Evolutionary conservation across 345 rosid genomes (phyloP).

Genomic region (Firmiana major): DNA sequence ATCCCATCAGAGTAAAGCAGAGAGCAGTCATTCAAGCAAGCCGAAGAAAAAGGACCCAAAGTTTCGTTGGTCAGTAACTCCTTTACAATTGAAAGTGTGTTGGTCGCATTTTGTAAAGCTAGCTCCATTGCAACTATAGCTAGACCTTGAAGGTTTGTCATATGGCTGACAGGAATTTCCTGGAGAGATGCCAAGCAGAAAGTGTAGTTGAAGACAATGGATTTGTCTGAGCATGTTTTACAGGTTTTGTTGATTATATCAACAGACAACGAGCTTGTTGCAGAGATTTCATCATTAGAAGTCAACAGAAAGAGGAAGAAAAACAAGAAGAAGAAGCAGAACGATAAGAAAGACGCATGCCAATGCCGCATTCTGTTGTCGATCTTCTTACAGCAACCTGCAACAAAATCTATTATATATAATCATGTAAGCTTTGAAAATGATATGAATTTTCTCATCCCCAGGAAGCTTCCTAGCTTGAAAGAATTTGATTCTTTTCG

Average conservation of each 20-base stretch:
- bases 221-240: conserved; percentile 34
- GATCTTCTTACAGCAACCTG: background rate
- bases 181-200: conserved; percentile 45
- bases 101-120: conserved; percentile 52
- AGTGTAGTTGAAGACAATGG: conserved; percentile 29
- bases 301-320: conserved; percentile 12
- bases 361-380: conserved; percentile 9
- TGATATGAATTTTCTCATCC: background rate
- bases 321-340: conserved; percentile 1
- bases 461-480: conserved; percentile 1
- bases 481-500: background rate
- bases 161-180: conserved; percentile 39
- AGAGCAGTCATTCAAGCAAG: conserved; percentile 47
- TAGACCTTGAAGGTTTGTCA: conserved; percentile 48
- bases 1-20: conserved; percentile 39
- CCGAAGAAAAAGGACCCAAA: conserved; percentile 25
- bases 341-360: conserved; percentile 7
- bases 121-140: conserved; percentile 51
- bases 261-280: background rate
- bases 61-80: conserved; percentile 26
- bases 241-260: conserved; percentile 46
- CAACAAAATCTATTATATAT: background rate
- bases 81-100: conserved; percentile 36
- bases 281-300: background rate
- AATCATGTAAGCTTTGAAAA: background rate